Evolutionary conservation across 2,329 filamentous ascomycete species (phyloP), one percentile per base, ranked within the genome.

Genomic region (Colletotrichum gigasporum): DNA sequence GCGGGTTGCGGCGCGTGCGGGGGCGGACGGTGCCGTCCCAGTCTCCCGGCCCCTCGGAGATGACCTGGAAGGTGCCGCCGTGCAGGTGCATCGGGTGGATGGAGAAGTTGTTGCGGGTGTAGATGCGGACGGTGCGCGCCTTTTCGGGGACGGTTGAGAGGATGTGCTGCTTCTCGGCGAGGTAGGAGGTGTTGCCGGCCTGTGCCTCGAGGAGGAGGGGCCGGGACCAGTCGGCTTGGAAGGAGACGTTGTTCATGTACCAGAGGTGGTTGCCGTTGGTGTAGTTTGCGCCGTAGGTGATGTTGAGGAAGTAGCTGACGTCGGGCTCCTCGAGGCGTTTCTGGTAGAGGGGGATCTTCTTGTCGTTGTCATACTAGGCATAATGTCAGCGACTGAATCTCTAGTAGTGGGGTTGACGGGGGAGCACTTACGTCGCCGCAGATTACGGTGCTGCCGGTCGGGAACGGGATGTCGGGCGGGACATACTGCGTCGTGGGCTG

Each of bases 1-100:
- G n/a, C n/a, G n/a, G n/a, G n/a, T n/a, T n/a, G n/a, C n/a, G 2
- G 61, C 48, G 28, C 61, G 61, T 2, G 61, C 41, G 5, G 56
- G 61, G 22, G 11, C 24, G 30, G 9, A 66, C 24, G 1, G 32
- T 39, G 5, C 60, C 64, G 66, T 65, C 53, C 42, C 52, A 65
- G 9, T 73, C 71, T 1, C 76, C 70, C 24, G 79, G 78, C 0
- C 78, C 76, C 56, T 81, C 67, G 42, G 52, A 52, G 9, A 84
- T 69, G 18, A 85, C 76, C 70, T 86, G 86, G 73, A 88, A 87
- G 66, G 81, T 80, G 69, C 88, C 85, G 2, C 86, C 86, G 72
- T 90, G 90, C 2, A 91, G 76, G 74, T 91, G 88, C 80, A 90
- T 88, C 0, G 88, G 88, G 67, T 88, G 85, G 24, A 83, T 85